A percentile compares a stretch with the other conserved stretches of the same genome.
These are phyloP conservation scores for Neoscytalidium dimidiatum DNA, from an alignment of 2,329 filamentous ascomycete species.

Conservation along the genomic window DNA sequence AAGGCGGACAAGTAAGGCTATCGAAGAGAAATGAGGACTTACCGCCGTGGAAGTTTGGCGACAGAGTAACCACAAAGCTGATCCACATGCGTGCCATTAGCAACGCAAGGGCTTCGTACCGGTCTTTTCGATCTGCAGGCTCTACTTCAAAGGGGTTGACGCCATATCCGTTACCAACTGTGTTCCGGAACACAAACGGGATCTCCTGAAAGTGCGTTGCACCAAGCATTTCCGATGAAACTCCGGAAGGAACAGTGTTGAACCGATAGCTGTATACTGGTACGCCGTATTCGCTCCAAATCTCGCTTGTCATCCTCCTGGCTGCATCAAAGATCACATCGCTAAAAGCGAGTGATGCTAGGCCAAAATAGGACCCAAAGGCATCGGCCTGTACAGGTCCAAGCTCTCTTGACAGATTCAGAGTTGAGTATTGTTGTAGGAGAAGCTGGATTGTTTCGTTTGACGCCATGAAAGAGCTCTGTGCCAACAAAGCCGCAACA, in stretches of 20 bases:
- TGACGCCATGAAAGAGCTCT: conserved; percentile 50
- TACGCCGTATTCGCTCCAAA: conserved; percentile 46
- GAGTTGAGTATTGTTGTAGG: conserved; percentile 44
- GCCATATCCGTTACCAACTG: not conserved
- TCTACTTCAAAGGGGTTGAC: not conserved
- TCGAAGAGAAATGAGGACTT: too few relatives aligned
- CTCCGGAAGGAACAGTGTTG: conserved; percentile 49
- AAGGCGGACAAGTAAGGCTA: too few relatives aligned
- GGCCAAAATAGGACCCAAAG: not conserved
- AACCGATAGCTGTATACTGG: conserved; percentile 60
- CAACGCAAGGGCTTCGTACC: too few relatives aligned
- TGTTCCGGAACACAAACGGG: conserved; percentile 42
- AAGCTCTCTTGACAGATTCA: conserved; percentile 4
- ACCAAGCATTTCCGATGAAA: conserved; percentile 42
- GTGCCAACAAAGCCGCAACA: conserved; percentile 56
- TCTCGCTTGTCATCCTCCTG: conserved; percentile 50
- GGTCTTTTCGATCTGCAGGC: too few relatives aligned
- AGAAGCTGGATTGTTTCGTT: conserved; percentile 50
- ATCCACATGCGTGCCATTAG: too few relatives aligned
- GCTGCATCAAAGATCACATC: conserved; percentile 55
- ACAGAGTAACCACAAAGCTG: too few relatives aligned
- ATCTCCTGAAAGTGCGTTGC: conserved; percentile 53
- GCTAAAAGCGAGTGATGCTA: conserved; percentile 32
- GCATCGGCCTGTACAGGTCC: not conserved
- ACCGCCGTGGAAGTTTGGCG: too few relatives aligned